Percentiles rank a stretch among this genome's conserved stretches.
Evolutionary conservation across 371 early-diverging fungal genomes (phyloP).

Genomic region (Syncephalastrum sp.): DNA sequence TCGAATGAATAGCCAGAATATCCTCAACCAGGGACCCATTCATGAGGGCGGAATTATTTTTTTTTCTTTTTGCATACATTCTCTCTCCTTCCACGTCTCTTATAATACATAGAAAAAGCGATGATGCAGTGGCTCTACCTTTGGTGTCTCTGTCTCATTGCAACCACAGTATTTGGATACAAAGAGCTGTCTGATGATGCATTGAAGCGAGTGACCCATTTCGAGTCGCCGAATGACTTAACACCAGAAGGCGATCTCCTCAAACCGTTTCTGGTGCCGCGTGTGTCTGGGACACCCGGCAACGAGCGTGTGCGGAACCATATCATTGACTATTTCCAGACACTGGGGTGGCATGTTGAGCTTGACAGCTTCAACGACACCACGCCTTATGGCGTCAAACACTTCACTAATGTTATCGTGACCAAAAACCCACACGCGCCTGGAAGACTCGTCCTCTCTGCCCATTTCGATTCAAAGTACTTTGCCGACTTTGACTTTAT

Average conservation of each 20-base stretch:
- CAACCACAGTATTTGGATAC: conserved; percentile 2
- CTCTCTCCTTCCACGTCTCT: too few species aligned
- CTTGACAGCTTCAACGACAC: conserved; percentile 67
- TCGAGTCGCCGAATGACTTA: neutral
- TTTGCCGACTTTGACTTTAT: conserved; percentile 60
- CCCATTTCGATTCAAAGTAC: conserved; percentile 89
- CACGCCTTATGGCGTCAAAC: conserved; percentile 71
- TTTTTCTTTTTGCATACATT: too few species aligned
- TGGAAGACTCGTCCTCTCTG: conserved; percentile 75
- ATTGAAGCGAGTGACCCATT: neutral
- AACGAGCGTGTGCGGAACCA: conserved; percentile 66
- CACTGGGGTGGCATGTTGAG: conserved; percentile 73
- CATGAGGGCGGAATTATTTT: too few species aligned
- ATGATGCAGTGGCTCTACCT: too few species aligned
- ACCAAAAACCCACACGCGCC: conserved; percentile 73
- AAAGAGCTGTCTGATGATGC: conserved; percentile 7
- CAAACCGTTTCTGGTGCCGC: conserved; percentile 61
- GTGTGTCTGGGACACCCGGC: conserved; percentile 72
- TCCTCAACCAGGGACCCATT: too few species aligned
- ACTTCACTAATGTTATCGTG: conserved; percentile 82
- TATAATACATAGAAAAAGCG: too few species aligned
- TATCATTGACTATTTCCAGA: conserved; percentile 58
- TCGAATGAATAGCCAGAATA: too few species aligned
- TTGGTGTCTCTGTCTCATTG: too few species aligned
- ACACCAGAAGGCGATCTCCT: conserved; percentile 51